Percentiles rank a stretch among this genome's conserved stretches.
phyloP scores from a whole-genome alignment of 805 yeast genomes.

The Kluyveromyces nonfermentans region DNA sequence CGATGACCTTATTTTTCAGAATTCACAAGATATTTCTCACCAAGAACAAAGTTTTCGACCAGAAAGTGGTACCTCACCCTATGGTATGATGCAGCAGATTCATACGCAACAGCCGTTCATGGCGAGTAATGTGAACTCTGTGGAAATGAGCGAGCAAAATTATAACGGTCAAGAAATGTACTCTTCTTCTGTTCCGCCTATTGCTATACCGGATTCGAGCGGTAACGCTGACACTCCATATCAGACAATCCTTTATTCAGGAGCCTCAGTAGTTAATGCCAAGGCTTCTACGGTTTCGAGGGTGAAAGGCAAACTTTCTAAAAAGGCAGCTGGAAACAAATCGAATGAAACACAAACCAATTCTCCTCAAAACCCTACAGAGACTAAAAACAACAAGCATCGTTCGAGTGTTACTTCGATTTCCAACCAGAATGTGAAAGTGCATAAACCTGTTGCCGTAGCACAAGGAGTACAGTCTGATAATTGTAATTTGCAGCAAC shows the following conservation, averaged over 20 bases:
- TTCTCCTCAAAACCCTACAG: neutral
- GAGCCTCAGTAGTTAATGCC: neutral
- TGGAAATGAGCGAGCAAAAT: neutral
- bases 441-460: neutral
- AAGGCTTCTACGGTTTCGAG: neutral
- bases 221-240: neutral
- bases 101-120: neutral
- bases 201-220: neutral
- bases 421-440: constrained; percentile 1
- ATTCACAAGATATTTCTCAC: constrained; percentile 11
- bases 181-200: neutral
- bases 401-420: neutral
- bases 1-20: constrained; percentile 13
- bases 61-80: neutral
- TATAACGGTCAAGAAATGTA: neutral
- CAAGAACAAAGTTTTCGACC: neutral
- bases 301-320: neutral
- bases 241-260: neutral
- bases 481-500: constrained; percentile 3
- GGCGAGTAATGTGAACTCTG: neutral
- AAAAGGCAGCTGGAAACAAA: neutral
- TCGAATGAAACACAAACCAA: neutral
- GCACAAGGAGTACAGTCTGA: neutral
- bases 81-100: neutral
- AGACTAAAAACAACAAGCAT: neutral